Evolutionary conservation across 768 basidiomycete species (phyloP).

Genomic region (Phallus indusiatus): DNA sequence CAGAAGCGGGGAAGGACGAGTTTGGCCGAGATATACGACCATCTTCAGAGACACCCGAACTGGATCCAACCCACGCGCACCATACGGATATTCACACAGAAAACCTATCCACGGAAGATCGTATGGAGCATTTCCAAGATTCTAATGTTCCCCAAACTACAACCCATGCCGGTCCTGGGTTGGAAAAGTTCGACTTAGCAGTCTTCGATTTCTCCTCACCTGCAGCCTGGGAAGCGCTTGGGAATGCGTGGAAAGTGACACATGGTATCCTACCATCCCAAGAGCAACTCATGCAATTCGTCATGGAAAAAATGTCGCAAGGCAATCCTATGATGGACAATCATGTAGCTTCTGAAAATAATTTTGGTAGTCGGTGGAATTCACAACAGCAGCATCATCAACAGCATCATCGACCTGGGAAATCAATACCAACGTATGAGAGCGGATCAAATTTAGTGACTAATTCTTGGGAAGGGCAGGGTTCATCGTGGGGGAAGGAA

Average conservation of each 20-base stretch:
- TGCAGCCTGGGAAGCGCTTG: conserved; percentile 71
- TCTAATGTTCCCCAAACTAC: not conserved
- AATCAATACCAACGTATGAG: conserved; percentile 9
- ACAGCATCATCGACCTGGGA: conserved; percentile 4
- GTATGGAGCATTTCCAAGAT: not conserved
- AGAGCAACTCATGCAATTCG: conserved; percentile 69
- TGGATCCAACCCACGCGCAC: not conserved
- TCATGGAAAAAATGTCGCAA: conserved; percentile 29
- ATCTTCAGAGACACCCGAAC: conserved; percentile 26
- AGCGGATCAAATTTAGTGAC: conserved; percentile 2
- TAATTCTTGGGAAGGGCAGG: conserved; percentile 25
- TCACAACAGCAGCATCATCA: not conserved
- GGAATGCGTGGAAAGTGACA: conserved; percentile 66
- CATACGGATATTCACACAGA: not conserved
- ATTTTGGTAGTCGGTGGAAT: not conserved
- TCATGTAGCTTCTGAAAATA: not conserved
- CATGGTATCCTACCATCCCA: conserved; percentile 60
- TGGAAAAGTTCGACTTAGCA: conserved; percentile 61
- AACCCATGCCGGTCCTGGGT: conserved; percentile 23
- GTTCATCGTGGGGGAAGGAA: conserved; percentile 18
- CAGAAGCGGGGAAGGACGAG: conserved; percentile 59
- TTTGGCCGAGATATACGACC: conserved; percentile 76
- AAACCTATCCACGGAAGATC: not conserved
- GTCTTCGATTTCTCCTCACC: conserved; percentile 69
- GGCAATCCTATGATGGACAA: not conserved